Percentiles rank a stretch among this genome's conserved stretches.
Conservation (phyloP, 2,329 filamentous ascomycete genomes). For the Alternaria angustiovoidea region DNA sequence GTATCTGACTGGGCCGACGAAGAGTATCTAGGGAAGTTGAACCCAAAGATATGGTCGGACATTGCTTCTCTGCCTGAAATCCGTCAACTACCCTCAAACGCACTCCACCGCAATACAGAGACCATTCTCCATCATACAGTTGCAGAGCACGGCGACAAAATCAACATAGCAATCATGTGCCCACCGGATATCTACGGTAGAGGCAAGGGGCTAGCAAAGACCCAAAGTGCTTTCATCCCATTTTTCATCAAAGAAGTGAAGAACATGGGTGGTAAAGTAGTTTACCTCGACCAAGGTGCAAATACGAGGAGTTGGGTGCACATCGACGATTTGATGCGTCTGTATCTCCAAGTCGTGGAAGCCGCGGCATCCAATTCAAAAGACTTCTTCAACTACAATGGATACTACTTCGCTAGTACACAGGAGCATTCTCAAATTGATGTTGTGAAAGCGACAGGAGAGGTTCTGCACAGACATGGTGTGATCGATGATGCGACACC, state of each 20-base stretch:
- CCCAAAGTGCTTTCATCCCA: conserved; percentile 53
- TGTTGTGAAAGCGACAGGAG: conserved; percentile 33
- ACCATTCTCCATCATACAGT: conserved; percentile 66
- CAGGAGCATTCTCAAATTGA: conserved; percentile 46
- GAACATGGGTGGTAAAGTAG: conserved; percentile 54
- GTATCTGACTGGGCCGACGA: conserved; percentile 55
- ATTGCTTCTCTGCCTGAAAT: conserved; percentile 61
- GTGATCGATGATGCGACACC: conserved; percentile 34
- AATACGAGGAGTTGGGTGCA: conserved; percentile 64
- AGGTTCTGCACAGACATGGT: conserved; percentile 36
- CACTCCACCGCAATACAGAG: conserved; percentile 72
- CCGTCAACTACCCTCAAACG: conserved; percentile 62
- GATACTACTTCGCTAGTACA: conserved; percentile 58
- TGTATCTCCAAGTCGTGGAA: conserved; percentile 64
- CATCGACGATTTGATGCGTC: conserved; percentile 66
- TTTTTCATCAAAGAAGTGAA: conserved; percentile 49
- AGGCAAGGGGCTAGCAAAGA: conserved; percentile 58
- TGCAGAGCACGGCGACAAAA: conserved; percentile 47
- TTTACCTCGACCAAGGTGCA: conserved; percentile 63
- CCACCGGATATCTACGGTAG: conserved; percentile 70
- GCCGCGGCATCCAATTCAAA: conserved; percentile 54
- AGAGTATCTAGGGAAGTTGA: conserved; percentile 31
- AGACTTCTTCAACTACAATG: conserved; percentile 64
- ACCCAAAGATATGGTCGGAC: conserved; percentile 64
- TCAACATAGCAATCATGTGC: conserved; percentile 63